Percentiles rank a stretch among this genome's conserved stretches.
phyloP scores from a whole-genome alignment of 192 early-diverging fungal species.

The Entomortierella parvispora region DNA sequence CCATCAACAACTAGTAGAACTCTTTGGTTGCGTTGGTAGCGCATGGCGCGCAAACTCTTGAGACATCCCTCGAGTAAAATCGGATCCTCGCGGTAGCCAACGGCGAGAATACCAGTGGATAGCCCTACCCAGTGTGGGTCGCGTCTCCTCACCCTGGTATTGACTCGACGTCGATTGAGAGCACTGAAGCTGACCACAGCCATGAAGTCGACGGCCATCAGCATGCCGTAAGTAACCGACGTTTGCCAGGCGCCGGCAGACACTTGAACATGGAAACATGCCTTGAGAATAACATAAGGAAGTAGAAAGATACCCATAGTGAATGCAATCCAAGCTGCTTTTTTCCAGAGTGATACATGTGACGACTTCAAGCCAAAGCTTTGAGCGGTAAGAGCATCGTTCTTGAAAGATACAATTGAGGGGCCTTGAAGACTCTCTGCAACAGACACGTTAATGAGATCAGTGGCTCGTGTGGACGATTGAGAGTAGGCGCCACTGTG shows the following conservation, averaged over 20 bases:
- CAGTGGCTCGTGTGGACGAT: background rate
- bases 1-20: constrained; percentile 38
- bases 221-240: constrained; percentile 46
- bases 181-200: constrained; percentile 44
- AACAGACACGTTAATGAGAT: background rate
- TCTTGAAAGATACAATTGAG: background rate
- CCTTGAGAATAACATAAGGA: constrained; percentile 36
- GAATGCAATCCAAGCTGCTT: constrained; percentile 26
- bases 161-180: constrained; percentile 30
- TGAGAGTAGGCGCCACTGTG: background rate
- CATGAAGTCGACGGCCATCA: constrained; percentile 50
- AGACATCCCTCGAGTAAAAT: constrained; percentile 39
- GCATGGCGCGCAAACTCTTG: constrained; percentile 41
- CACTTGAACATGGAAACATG: constrained; percentile 48
- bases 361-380: constrained; percentile 41
- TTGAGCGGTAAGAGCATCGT: background rate
- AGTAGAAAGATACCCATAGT: constrained; percentile 36
- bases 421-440: background rate
- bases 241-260: constrained; percentile 50
- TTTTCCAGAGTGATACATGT: constrained; percentile 39
- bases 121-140: constrained; percentile 41
- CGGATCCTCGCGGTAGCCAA: constrained; percentile 48
- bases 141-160: constrained; percentile 33
- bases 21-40: constrained; percentile 41
- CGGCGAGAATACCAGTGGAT: constrained; percentile 44